Evolutionary conservation across 1,284 basidiomycete species (phyloP).

Genomic region (Psilocybe mexicana): DNA sequence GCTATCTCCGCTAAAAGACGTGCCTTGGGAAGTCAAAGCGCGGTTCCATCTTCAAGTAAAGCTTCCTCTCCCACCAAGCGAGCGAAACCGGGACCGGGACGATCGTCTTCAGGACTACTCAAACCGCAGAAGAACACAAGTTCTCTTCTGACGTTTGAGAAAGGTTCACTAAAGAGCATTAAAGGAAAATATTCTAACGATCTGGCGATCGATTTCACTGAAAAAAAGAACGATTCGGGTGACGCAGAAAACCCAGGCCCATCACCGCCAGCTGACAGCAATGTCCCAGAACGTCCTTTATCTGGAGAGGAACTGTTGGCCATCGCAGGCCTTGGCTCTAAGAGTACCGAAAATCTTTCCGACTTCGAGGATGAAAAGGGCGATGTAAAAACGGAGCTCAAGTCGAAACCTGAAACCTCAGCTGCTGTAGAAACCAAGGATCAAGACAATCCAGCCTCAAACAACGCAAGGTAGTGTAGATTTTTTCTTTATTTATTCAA

Average conservation of each 20-base stretch:
- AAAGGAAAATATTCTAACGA: conserved; percentile 38
- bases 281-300: conserved; percentile 26
- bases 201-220: not conserved
- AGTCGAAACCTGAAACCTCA: conserved; percentile 3
- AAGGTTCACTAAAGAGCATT: conserved; percentile 47
- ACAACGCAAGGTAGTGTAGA: conserved; percentile 10
- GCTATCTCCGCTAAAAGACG: conserved; percentile 51
- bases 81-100: conserved; percentile 48
- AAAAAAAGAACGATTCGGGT: not conserved
- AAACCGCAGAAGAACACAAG: conserved; percentile 34
- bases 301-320: conserved; percentile 48
- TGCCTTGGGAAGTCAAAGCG: conserved; percentile 26
- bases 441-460: not conserved
- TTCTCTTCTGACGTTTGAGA: conserved; percentile 50
- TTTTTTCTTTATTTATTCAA: not conserved
- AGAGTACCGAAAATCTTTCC: conserved; percentile 40
- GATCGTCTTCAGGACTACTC: conserved; percentile 25
- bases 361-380: conserved; percentile 56
- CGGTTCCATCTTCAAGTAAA: conserved; percentile 8
- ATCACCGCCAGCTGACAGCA: conserved; percentile 5
- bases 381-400: conserved; percentile 28
- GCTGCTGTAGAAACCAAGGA: not conserved
- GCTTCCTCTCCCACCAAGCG: conserved; percentile 10
- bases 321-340: conserved; percentile 42
- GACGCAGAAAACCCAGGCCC: conserved; percentile 2